Evolutionary conservation across 441 rosid genomes (phyloP).

Genomic region (Breynia disticha): DNA sequence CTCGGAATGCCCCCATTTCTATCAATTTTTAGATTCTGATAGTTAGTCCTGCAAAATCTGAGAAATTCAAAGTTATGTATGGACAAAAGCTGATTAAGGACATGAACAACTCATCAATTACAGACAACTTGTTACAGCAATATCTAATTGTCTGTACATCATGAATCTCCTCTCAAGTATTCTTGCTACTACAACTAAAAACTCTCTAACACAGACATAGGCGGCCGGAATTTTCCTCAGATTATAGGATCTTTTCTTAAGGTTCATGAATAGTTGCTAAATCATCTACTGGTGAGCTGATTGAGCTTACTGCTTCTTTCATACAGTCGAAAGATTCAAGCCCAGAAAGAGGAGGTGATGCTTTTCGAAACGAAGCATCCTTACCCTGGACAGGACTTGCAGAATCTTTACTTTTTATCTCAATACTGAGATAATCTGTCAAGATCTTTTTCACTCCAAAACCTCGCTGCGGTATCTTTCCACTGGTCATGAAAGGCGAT

Average conservation of each 20-base stretch:
- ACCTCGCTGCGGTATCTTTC: slow-evolving; percentile 47
- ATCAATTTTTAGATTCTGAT: no score
- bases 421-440: slow-evolving; percentile 56
- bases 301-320: slow-evolving; percentile 13
- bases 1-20: slow-evolving; percentile 39
- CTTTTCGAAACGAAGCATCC: slow-evolving; percentile 16
- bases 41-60: no score
- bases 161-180: no score
- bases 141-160: no score
- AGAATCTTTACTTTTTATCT: slow-evolving; percentile 31
- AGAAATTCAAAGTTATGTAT: no score
- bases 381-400: slow-evolving; percentile 19
- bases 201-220: no score
- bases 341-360: slow-evolving; percentile 27
- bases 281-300: slow-evolving; percentile 14
- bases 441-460: slow-evolving; percentile 55
- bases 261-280: slow-evolving; percentile 5
- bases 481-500: slow-evolving; percentile 35
- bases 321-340: slow-evolving; percentile 14
- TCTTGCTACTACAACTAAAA: no score
- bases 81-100: no score
- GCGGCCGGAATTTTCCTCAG: background rate
- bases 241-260: background rate
- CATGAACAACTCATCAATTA: no score
- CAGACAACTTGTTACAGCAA: no score